Base-by-base conservation (phyloP, 169 alveolate genomes). In the Theileria parva region DNA sequence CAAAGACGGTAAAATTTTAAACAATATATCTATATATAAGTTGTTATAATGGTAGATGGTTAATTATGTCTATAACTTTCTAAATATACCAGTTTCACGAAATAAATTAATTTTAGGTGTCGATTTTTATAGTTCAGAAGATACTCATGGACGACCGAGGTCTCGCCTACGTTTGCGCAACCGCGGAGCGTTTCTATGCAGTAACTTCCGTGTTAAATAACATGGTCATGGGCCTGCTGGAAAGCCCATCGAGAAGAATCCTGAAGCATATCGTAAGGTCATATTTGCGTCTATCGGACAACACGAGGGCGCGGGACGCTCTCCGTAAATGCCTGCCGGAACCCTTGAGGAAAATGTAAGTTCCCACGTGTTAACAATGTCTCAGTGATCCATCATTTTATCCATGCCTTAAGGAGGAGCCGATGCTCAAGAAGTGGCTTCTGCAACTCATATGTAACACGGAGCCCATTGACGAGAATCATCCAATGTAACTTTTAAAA, bases 41-140 rank as follows among this genome's bases (percentile, higher is more conserved):
- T 60, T 60, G 8, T 8, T 30, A 11, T 15, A 32, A 32, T 28
- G 15, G 48, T 60, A 0, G 48, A 60, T 60, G n/a, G 19, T 30
- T 13, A 13, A 60, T 30, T 60, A 32, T n/a, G n/a, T n/a, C n/a
- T n/a, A n/a, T n/a, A n/a, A n/a, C n/a, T n/a, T n/a, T n/a, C n/a
- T 60, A 60, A 32, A 30, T 60, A 60, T 13, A 30, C 8, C 2
- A 0, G 8, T 60, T 60, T 50, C 2, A 50, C 32, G n/a, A 5
- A 69, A 13, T 23, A n/a, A 19, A 69, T 25, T 69, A 21, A 69
- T 66, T 11, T 37, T 72, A 91, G 94, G 95, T 95, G 28, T 99
- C 99, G 9, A 98, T 99, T 0, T 98, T 98, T 84, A 98, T 98
- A 64, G 97, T 98, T 21, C 99, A 98, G 91, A 98, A 98, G 94